Base-by-base conservation (phyloP, 1,284 basidiomycete species). In the Pterulicium gracile region DNA sequence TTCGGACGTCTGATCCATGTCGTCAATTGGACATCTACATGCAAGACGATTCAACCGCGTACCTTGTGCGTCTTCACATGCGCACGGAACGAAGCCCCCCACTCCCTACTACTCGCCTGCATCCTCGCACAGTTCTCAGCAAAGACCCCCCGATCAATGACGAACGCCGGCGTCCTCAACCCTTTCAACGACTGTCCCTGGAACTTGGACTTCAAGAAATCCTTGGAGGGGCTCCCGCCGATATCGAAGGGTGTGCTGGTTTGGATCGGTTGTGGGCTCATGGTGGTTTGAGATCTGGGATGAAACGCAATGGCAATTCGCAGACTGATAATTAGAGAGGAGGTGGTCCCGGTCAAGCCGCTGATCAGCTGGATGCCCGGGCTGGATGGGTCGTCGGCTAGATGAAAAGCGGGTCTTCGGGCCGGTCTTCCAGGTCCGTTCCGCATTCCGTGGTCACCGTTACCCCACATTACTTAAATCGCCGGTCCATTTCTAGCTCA, bases 51-150 rank as follows among this genome's bases (percentile, higher is more conserved):
- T 3, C 24, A 14, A n/a, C n/a, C 18, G 5, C 53, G 20, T 51
- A 79, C 80, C 69, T 83, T 90, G 66, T 87, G 83, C 10, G 88
- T 88, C 63, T 93, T 93, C 45, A 93, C 69, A 60, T 93, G 90
- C 3, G 81, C 83, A 44, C 90, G 69, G 59, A 93, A 92, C 12
- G 57, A 64, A 21, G 84, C 78, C 3, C 79, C 81, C 69, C 81
- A 80, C 39, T 69, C 65, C 47, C 69, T 67, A 2, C 81, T 76
- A 45, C 75, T 79, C 42, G 67, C 57, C 51, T 82, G 79, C 79
- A 93, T 88, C 46, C 62, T 65, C 19, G 72, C 72, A 60, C 87
- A 90, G 61, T 93, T 93, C 21, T 68, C 61, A 34, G 72, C 72
- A 59, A 90, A 89, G 15, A 76, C 57, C 7, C 68, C 68, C 20